Evolutionary conservation across 257 asterid species (phyloP), one percentile per base, ranked within the genome.

Genomic region (Nicotiana undulata): DNA sequence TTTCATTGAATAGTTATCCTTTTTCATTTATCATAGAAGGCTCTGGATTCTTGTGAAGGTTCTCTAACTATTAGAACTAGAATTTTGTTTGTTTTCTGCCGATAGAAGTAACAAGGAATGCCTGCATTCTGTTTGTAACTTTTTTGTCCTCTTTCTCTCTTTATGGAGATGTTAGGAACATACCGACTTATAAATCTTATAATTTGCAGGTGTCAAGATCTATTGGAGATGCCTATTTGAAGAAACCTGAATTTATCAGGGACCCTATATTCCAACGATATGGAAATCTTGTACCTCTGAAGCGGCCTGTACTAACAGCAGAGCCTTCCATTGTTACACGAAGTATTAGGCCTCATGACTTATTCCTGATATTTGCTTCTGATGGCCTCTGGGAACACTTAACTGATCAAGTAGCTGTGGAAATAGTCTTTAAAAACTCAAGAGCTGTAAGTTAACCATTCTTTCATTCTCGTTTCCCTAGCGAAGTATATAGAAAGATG

Each of bases 361-460:
- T 89, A 81, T 96, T 96, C 84, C 61, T 96, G 53, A 96, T 96
- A 59, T 96, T 96, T 79, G 99, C 99, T 26, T 94, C 99, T 28
- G 99, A 96, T 90, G 99, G 99, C 81, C 96, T 96, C 52, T 96
- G 98, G 99, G 99, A 96, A 74, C 94, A 93, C 16, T 87, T 96
- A 81, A 91, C 90, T 44, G 98, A 96, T 59, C 93, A 96, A 63
- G 91, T 80, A 76, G 99, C 95, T 4, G 97, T 96, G 82, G 93
- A 91, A 46, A 90, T 96, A 60, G 99, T 96, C 28, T 86, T 89
- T 3, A 91, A 87, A 79, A 63, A 88, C 86, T 95, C 99, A 22
- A 90, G 98, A 91, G 89, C 92, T 51, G 99, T 96, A 88, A 91
- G 99, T 83, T 11, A 6, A 40, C 52, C 40, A 15, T 49, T 22